phyloP scores from a whole-genome alignment of 1,284 basidiomycete species.

The Cutaneotrichosporon cutaneum region DNA sequence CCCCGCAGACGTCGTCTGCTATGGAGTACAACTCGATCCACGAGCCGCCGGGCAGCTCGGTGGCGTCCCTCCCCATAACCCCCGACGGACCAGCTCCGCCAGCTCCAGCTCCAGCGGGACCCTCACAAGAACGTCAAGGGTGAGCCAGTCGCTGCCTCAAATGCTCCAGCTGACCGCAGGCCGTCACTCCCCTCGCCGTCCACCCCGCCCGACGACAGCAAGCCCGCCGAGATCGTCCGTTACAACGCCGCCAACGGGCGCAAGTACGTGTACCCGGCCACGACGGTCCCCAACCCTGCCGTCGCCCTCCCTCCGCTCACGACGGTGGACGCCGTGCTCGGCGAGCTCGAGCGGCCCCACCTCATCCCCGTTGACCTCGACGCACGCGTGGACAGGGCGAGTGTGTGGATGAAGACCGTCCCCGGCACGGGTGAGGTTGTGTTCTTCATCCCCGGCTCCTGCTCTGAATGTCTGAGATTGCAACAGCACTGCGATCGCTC shows the following conservation, averaged over 20 bases:
- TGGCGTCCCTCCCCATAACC: neutral
- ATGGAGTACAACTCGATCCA: conserved; percentile 2
- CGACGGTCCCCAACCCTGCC: conserved; percentile 61
- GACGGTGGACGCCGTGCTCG: conserved; percentile 12
- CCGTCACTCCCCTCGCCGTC: neutral
- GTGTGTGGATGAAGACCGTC: conserved; percentile 37
- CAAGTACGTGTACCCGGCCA: conserved; percentile 68
- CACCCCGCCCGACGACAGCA: neutral
- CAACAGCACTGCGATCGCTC: conserved; percentile 37
- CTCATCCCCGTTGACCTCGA: conserved; percentile 40
- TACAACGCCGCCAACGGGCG: neutral
- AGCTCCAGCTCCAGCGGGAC: too few species aligned
- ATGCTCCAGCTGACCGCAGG: neutral
- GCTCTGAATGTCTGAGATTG: conserved; percentile 31
- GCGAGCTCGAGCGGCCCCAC: conserved; percentile 35
- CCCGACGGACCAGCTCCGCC: neutral
- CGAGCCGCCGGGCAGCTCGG: neutral
- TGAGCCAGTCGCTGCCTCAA: neutral
- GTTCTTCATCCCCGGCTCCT: conserved; percentile 41
- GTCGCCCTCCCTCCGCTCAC: neutral
- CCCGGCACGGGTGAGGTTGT: conserved; percentile 18
- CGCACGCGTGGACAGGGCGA: conserved; percentile 29
- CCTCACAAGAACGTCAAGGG: neutral
- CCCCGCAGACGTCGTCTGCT: neutral
- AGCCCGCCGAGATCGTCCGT: neutral